These are phyloP conservation scores for Byssothecium circinans DNA, from an alignment of 2,329 filamentous ascomycete species.

Conservation along the genomic window DNA sequence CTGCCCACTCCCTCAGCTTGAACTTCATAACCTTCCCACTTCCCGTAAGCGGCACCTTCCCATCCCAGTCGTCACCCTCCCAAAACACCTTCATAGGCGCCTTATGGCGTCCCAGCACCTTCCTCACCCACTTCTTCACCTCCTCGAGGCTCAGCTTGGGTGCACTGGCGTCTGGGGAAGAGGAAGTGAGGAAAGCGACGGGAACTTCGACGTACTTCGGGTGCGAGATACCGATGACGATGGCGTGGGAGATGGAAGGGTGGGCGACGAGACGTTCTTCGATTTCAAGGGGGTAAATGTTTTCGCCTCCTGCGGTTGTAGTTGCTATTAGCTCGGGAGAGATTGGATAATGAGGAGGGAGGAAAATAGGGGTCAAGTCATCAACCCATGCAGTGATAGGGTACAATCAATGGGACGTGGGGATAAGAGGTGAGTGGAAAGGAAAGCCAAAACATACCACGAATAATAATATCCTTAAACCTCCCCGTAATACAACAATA, in stretches of 20 bases:
- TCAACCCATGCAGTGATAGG: too few species aligned
- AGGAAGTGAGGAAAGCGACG: constrained; percentile 61
- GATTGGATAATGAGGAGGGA: constrained; percentile 22
- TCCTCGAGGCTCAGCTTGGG: constrained; percentile 35
- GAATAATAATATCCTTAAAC: constrained; percentile 79
- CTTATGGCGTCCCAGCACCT: constrained; percentile 46
- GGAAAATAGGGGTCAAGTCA: too few species aligned
- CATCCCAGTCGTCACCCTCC: constrained; percentile 51
- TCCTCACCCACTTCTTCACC: constrained; percentile 42
- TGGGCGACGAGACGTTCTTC: constrained; percentile 72
- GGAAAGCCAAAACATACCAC: constrained; percentile 50
- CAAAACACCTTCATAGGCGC: constrained; percentile 75
- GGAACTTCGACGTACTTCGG: constrained; percentile 75
- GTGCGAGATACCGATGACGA: constrained; percentile 71
- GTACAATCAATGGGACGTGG: too few species aligned
- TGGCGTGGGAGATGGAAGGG: constrained; percentile 62
- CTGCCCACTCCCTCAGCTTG: constrained; percentile 34
- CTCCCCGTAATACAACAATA: constrained; percentile 73
- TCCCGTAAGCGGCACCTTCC: constrained; percentile 45
- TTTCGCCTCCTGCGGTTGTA: constrained; percentile 38
- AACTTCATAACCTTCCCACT: constrained; percentile 52
- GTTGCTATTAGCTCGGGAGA: background rate
- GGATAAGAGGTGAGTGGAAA: background rate
- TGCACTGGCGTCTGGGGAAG: constrained; percentile 38
- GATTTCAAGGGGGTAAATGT: constrained; percentile 69